Evolutionary conservation across 2,329 filamentous ascomycete species (phyloP), one percentile per base, ranked within the genome.

Genomic region (Rutstroemia sydowiana): DNA sequence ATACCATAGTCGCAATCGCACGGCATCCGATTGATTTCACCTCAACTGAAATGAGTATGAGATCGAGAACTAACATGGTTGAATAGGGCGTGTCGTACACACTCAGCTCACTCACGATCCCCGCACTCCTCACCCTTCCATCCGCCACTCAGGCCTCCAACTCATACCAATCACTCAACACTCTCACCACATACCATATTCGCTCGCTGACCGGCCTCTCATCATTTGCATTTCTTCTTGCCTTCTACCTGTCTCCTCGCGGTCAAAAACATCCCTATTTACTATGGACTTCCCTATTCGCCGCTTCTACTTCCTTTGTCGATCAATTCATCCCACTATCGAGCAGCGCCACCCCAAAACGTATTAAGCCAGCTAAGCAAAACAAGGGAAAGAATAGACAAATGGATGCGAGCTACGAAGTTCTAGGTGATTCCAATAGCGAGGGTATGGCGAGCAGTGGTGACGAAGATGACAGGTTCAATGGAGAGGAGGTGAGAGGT

Each of bases 71-170:
- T 37, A 48, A 36, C 11, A 37, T 40, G 7, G 16, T 34, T 16
- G 2, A 30, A 46, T 63, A 96, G 92, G 92, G 92, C 69, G 79
- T 93, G 54, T 95, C 91, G 47, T 95, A 92, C 73, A 86, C 89
- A 44, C 79, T 93, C 61, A 85, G 85, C 20, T 80, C 82, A 54
- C 73, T 95, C 58, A 83, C 88, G 23, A 79, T 95, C 54, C 91
- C 92, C 16, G 79, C 87, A 5, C 82, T 96, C 51, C 82, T 92
- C 61, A 79, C 82, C 50, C 85, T 96, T 45, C 87, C 89, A 9
- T 88, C 87, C 47, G 86, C 91, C 45, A 74, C 78, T 53, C 74
- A 78, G 49, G 88, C 87, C 57, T 77, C 82, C 43, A 81, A 82
- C 65, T 83, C 87, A 61, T 83, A 95, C 67, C 72, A 78, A 59